These are phyloP conservation scores for Synchytrium microbalum DNA, from an alignment of 371 early-diverging fungal genomes.

Conservation along the genomic window DNA sequence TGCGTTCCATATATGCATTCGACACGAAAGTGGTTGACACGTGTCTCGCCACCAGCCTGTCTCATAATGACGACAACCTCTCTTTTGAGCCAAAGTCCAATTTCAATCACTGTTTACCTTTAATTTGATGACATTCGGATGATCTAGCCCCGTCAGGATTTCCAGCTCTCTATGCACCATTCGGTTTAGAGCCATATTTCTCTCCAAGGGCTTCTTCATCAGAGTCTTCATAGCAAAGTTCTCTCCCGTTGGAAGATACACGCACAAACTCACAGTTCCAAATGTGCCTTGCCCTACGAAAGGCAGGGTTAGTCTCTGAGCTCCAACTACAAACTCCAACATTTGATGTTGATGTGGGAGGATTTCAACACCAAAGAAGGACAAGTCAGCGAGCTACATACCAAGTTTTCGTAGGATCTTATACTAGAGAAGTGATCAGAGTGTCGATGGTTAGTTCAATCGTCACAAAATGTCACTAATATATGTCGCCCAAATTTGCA, in stretches of 20 bases:
- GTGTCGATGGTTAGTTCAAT: too few species aligned
- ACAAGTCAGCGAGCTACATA: too few species aligned
- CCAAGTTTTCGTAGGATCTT: too few species aligned
- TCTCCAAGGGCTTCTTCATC: slow-evolving; percentile 69
- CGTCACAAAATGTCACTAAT: too few species aligned
- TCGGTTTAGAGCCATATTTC: slow-evolving; percentile 19
- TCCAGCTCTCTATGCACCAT: slow-evolving; percentile 76
- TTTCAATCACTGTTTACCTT: slow-evolving; percentile 31
- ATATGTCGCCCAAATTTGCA: too few species aligned
- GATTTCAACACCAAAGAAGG: too few species aligned
- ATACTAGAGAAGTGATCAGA: too few species aligned
- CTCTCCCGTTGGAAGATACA: slow-evolving; percentile 61
- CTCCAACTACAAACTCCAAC: too few species aligned
- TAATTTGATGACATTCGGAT: slow-evolving; percentile 69
- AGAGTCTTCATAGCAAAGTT: slow-evolving; percentile 79
- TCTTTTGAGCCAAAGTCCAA: background rate
- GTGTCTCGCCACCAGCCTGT: background rate
- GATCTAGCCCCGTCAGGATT: slow-evolving; percentile 59
- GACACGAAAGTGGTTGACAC: too few species aligned
- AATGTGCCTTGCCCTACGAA: slow-evolving; percentile 44
- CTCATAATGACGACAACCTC: background rate
- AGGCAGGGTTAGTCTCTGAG: background rate
- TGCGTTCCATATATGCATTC: too few species aligned
- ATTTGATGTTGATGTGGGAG: too few species aligned
- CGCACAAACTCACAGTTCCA: slow-evolving; percentile 45